Evolutionary conservation across 257 asterid species (phyloP), one percentile per base, ranked within the genome.

Genomic region (Jaltomata sinuosa): DNA sequence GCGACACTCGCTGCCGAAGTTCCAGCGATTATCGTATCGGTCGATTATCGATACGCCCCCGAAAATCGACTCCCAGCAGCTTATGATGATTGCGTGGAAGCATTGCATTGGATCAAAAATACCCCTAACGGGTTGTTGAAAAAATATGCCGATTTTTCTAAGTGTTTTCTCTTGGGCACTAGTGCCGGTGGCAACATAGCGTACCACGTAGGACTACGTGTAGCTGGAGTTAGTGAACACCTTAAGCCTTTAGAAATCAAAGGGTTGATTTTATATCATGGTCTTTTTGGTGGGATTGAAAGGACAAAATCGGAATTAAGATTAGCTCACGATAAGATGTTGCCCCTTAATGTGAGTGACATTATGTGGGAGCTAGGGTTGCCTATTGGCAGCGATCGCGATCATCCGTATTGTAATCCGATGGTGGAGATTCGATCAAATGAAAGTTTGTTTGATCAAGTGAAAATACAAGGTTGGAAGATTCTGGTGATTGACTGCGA

Each of bases 41-140:
- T 87, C 5, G 89, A 85, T 18, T 90, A 93, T 61, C 95, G 91
- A 50, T 90, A 87, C 12, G 95, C 96, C 0, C 97, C 96, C 1
- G 94, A 92, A 50, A 88, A 91, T 88, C 90, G 94, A 27, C 89
- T 92, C 2, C 96, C 93, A 7, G 91, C 92, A 9, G 96, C 93
- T 40, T 91, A 90, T 36, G 90, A 89, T n/a, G 97, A 91, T 68
- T 85, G 87, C 85, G 1, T 78, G 80, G 91, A 90, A n/a, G 89
- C 87, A 1, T 11, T 93, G 38, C 47, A 76, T 1, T 92, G 94
- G 93, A 32, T 88, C 31, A 84, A 57, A 50, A 69, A 83, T 54
- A 34, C 78, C 53, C 38, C 25, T 18, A 89, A 86, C 3, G 96
- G 89, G 15, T 90, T 94, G 96, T 16, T 93, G 83, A 62, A 79